phyloP scores from a whole-genome alignment of 2,329 filamentous ascomycete genomes.

The Claviceps paspali region DNA sequence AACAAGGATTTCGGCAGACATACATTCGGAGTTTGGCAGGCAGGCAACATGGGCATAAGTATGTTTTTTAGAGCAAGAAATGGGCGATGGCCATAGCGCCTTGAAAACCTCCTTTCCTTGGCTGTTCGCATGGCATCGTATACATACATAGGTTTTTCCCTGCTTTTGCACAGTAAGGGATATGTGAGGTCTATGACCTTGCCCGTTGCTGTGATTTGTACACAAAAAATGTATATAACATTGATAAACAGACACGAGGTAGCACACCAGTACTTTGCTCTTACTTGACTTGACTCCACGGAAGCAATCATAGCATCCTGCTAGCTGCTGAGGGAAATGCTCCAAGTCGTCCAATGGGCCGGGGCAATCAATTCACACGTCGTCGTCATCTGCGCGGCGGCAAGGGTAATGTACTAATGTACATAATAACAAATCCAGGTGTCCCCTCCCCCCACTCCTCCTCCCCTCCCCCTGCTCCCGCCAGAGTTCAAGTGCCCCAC shows the following conservation, averaged over 20 bases:
- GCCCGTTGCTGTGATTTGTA: neutral
- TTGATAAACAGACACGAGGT: neutral
- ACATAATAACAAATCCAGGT: too few species aligned
- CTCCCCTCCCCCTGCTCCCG: too few species aligned
- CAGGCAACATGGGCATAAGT: slow-evolving; percentile 4
- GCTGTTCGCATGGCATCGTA: neutral
- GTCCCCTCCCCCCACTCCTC: too few species aligned
- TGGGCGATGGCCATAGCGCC: neutral
- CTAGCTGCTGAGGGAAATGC: too few species aligned
- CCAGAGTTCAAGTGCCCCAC: too few species aligned
- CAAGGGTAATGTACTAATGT: too few species aligned
- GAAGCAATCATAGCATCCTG: too few species aligned
- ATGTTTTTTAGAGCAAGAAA: slow-evolving; percentile 2
- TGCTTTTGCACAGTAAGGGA: neutral
- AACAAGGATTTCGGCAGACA: slow-evolving; percentile 1
- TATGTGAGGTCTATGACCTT: neutral
- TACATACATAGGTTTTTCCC: neutral
- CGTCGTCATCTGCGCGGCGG: too few species aligned
- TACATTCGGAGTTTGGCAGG: slow-evolving; percentile 9
- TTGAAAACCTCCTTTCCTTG: neutral
- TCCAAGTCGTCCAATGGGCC: too few species aligned
- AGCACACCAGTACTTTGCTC: neutral
- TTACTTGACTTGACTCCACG: too few species aligned
- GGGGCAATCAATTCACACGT: too few species aligned
- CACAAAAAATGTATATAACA: neutral